Conservation (phyloP, 805 yeast genomes). For the Cyberlindnera mississippiensis region DNA sequence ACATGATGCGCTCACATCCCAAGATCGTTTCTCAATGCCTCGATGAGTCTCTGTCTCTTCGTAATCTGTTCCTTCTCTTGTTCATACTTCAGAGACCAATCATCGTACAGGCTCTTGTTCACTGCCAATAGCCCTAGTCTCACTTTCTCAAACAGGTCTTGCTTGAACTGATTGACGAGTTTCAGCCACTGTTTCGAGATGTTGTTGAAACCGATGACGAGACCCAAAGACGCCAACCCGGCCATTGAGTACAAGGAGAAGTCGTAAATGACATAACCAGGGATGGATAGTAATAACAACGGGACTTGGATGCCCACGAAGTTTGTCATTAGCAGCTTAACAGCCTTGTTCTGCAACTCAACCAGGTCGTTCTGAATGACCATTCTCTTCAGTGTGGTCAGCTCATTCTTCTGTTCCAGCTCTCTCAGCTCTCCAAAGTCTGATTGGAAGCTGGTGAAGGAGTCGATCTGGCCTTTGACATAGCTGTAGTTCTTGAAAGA, state of each 20-base stretch:
- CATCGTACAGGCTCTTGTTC: constrained; percentile 17
- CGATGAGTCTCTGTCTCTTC: constrained; percentile 14
- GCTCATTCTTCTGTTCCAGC: constrained; percentile 16
- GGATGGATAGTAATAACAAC: constrained; percentile 23
- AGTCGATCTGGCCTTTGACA: constrained; percentile 31
- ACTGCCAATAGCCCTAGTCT: constrained; percentile 22
- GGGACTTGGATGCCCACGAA: constrained; percentile 33
- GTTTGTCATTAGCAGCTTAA: constrained; percentile 26
- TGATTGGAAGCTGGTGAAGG: constrained; percentile 23
- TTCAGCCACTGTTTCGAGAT: constrained; percentile 30
- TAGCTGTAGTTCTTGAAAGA: constrained; percentile 28
- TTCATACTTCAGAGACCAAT: constrained; percentile 23
- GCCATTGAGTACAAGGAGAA: constrained; percentile 31
- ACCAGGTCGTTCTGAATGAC: constrained; percentile 22
- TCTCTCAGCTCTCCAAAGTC: constrained; percentile 5
- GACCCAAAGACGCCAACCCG: constrained; percentile 30
- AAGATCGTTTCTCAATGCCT: constrained; percentile 13
- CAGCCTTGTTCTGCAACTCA: constrained; percentile 25
- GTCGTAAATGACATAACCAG: constrained; percentile 28
- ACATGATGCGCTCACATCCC: no score
- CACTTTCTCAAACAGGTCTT: constrained; percentile 22
- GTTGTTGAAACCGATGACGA: constrained; percentile 30
- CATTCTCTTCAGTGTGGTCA: constrained; percentile 18
- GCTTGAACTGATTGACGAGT: constrained; percentile 23
- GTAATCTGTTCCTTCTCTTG: constrained; percentile 15